Evolutionary conservation across 1,284 basidiomycete species (phyloP).

Genomic region (Malassezia yamatoensis): DNA sequence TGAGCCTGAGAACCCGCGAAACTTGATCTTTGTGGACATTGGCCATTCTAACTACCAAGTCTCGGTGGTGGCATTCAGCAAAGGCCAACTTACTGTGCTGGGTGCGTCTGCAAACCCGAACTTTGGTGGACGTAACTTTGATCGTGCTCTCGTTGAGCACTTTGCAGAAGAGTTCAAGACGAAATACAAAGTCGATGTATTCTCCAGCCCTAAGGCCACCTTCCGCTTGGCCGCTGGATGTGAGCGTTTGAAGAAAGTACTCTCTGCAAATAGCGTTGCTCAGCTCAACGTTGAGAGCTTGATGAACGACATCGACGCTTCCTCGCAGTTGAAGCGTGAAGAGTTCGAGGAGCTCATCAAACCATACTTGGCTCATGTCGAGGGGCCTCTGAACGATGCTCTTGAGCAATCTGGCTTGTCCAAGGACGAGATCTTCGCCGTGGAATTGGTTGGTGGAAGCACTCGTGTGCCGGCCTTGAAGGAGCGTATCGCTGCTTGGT

Average conservation of each 20-base stretch:
- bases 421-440: constrained; percentile 43
- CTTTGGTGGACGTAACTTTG: constrained; percentile 47
- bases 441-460: constrained; percentile 46
- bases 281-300: constrained; percentile 47
- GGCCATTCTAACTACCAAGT: constrained; percentile 48
- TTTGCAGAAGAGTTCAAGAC: constrained; percentile 47
- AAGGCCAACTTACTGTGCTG: constrained; percentile 46
- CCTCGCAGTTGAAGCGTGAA: constrained; percentile 45
- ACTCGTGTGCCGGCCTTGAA: constrained; percentile 45
- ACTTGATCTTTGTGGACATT: constrained; percentile 47
- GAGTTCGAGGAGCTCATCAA: constrained; percentile 44
- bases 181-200: constrained; percentile 48
- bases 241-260: constrained; percentile 48
- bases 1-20: constrained; percentile 42
- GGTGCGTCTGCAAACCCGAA: constrained; percentile 44
- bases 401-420: constrained; percentile 40
- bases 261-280: constrained; percentile 45
- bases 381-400: constrained; percentile 34
- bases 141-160: constrained; percentile 44
- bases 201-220: constrained; percentile 45
- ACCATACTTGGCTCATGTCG: constrained; percentile 37
- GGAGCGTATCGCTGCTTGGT: constrained; percentile 39
- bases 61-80: constrained; percentile 44
- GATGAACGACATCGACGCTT: constrained; percentile 47
- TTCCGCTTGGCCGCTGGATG: constrained; percentile 46